Percentiles rank a stretch among this genome's conserved stretches.
Conservation (phyloP, 768 basidiomycete species). For the Leucocoprinus leucothites region DNA sequence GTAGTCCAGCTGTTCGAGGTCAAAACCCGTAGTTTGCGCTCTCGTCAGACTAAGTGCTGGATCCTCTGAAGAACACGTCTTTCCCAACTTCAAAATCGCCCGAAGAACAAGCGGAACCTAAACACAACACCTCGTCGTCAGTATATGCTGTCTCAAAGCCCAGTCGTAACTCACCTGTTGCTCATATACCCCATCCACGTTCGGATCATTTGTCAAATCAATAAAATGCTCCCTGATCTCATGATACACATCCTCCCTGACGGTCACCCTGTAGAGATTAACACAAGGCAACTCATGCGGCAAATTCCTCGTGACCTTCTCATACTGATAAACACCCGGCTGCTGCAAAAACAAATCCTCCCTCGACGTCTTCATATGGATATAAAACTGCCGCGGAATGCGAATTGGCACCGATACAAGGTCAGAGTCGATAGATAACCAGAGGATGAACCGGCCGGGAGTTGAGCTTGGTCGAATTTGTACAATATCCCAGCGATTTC, state of each 20-base stretch:
- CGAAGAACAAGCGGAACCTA: conserved; percentile 80
- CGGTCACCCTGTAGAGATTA: conserved; percentile 80
- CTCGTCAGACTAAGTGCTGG: conserved; percentile 71
- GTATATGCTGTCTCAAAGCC: background rate
- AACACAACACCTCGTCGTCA: background rate
- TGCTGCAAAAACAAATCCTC: conserved; percentile 59
- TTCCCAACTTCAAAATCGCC: conserved; percentile 80
- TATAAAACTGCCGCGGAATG: conserved; percentile 89
- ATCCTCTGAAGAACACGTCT: conserved; percentile 70
- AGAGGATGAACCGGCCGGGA: conserved; percentile 81
- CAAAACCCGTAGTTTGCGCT: conserved; percentile 80
- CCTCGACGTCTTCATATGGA: conserved; percentile 77
- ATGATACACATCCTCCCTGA: conserved; percentile 80
- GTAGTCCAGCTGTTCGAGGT: conserved; percentile 76
- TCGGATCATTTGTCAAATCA: conserved; percentile 88
- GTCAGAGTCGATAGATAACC: conserved; percentile 81
- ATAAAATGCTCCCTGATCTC: conserved; percentile 90
- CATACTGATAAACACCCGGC: conserved; percentile 58
- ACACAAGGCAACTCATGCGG: conserved; percentile 75
- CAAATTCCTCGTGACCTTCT: conserved; percentile 72
- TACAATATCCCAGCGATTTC: conserved; percentile 86
- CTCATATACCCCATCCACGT: conserved; percentile 94
- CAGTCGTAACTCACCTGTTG: conserved; percentile 58
- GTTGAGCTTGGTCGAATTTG: conserved; percentile 80
- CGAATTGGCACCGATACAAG: conserved; percentile 80